phyloP scores from a whole-genome alignment of 805 yeast species.

The Spathaspora passalidarum region DNA sequence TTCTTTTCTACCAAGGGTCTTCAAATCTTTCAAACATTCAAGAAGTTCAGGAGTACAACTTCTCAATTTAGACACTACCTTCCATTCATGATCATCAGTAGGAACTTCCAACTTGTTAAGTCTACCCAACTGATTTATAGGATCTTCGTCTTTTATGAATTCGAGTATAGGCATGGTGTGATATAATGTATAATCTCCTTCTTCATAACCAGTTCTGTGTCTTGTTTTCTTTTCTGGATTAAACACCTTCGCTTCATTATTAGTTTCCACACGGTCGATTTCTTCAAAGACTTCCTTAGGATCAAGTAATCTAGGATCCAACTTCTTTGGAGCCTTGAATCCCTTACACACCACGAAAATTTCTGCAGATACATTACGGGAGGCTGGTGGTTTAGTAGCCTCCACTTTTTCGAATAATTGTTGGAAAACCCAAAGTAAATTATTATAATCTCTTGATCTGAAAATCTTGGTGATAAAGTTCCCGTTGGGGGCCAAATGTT shows the following conservation, averaged over 20 bases:
- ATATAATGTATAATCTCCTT: slow-evolving; percentile 74
- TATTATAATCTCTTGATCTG: slow-evolving; percentile 98
- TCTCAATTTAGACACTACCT: slow-evolving; percentile 64
- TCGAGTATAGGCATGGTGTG: slow-evolving; percentile 75
- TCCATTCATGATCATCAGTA: slow-evolving; percentile 63
- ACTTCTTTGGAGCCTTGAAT: slow-evolving; percentile 91
- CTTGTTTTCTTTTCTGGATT: slow-evolving; percentile 91
- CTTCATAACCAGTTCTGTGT: slow-evolving; percentile 95
- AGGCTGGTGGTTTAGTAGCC: slow-evolving; percentile 98
- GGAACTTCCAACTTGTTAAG: slow-evolving; percentile 64
- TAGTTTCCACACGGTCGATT: slow-evolving; percentile 61
- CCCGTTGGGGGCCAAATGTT: slow-evolving; percentile 87
- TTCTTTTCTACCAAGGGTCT: slow-evolving; percentile 92
- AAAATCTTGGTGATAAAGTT: slow-evolving; percentile 94
- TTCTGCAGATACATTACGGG: slow-evolving; percentile 98
- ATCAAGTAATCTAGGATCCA: slow-evolving; percentile 90
- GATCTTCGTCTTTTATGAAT: slow-evolving; percentile 77
- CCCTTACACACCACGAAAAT: slow-evolving; percentile 96
- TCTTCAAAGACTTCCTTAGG: slow-evolving; percentile 95
- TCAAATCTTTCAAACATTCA: slow-evolving; percentile 85
- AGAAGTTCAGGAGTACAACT: slow-evolving; percentile 76
- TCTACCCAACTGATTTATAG: slow-evolving; percentile 77
- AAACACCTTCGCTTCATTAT: slow-evolving; percentile 86
- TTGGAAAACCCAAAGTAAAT: slow-evolving; percentile 95
- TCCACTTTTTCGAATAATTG: slow-evolving; percentile 95